phyloP scores from a whole-genome alignment of 768 basidiomycete genomes.

The Psilocybe cubensis region DNA sequence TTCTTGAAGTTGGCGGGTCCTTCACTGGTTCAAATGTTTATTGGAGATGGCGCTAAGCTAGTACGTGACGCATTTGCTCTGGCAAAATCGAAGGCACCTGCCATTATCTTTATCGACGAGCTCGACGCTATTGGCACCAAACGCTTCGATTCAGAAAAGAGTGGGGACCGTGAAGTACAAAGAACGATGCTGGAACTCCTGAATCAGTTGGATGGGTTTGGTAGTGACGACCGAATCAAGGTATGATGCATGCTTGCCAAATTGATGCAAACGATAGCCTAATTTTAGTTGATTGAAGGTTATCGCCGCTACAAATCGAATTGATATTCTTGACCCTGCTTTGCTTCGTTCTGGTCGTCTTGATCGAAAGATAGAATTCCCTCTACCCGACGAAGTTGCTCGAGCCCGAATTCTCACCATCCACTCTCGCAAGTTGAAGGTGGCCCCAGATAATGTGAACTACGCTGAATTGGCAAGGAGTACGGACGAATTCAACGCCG shows the following conservation, averaged over 20 bases:
- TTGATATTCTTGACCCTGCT: constrained; percentile 97
- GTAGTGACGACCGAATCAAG: constrained; percentile 97
- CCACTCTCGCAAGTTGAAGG: constrained; percentile 95
- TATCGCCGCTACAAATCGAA: constrained; percentile 98
- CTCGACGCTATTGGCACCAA: constrained; percentile 99
- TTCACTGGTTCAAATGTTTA: constrained; percentile 99
- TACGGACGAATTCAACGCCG: constrained; percentile 99
- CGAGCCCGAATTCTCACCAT: constrained; percentile 96
- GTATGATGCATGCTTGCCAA: constrained; percentile 40
- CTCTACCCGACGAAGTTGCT: constrained; percentile 94
- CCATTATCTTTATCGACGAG: constrained; percentile 99
- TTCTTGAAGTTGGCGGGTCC: constrained; percentile 98
- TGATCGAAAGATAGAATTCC: constrained; percentile 99
- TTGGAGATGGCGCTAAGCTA: constrained; percentile 98
- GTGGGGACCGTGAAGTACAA: constrained; percentile 99
- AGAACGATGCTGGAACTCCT: constrained; percentile 99
- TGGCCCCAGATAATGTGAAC: constrained; percentile 80
- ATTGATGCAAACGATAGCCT: constrained; percentile 5
- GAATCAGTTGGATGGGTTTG: constrained; percentile 98
- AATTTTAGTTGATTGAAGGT: constrained; percentile 55
- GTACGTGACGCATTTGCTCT: constrained; percentile 98
- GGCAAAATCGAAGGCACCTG: constrained; percentile 97
- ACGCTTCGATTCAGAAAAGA: constrained; percentile 98
- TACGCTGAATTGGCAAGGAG: constrained; percentile 96
- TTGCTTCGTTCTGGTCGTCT: constrained; percentile 97